Evolutionary conservation across 2,329 filamentous ascomycete genomes (phyloP).

Genomic region (Talaromyces sp.): DNA sequence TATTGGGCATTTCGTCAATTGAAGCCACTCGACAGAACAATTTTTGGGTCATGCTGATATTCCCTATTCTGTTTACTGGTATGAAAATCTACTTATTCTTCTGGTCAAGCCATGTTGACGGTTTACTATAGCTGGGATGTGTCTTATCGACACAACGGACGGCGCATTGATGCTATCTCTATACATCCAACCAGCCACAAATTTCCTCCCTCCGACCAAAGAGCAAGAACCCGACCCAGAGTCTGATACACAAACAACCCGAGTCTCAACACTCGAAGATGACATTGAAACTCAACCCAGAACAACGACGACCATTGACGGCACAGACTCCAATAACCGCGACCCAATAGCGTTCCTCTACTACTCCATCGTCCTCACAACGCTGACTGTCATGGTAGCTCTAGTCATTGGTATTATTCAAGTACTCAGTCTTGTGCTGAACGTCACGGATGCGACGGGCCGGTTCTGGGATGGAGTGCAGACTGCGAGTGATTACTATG

Average conservation of each 20-base stretch:
- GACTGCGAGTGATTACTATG: constrained; percentile 72
- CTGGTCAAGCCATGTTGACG: neutral
- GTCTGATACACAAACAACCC: neutral
- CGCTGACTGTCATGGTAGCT: constrained; percentile 77
- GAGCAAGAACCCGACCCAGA: neutral
- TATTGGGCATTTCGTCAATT: constrained; percentile 84
- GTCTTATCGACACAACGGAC: constrained; percentile 85
- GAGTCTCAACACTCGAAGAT: neutral
- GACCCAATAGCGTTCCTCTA: constrained; percentile 89
- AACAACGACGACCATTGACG: constrained; percentile 43
- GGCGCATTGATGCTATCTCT: constrained; percentile 93
- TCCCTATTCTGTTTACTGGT: constrained; percentile 85
- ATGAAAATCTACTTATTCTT: constrained; percentile 22
- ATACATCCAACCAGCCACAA: constrained; percentile 61
- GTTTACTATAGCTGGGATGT: constrained; percentile 71
- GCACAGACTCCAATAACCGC: constrained; percentile 40
- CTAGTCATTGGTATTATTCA: constrained; percentile 84
- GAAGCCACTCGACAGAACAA: constrained; percentile 81
- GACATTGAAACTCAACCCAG: constrained; percentile 37
- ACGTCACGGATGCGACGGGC: constrained; percentile 69
- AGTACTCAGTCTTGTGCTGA: constrained; percentile 71
- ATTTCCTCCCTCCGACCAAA: constrained; percentile 33
- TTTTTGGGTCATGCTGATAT: constrained; percentile 91
- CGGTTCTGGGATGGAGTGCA: constrained; percentile 88
- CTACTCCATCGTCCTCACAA: constrained; percentile 84